phyloP scores from a whole-genome alignment of 2,329 filamentous ascomycete genomes.

The Coniosporium tulheliwenetii region DNA sequence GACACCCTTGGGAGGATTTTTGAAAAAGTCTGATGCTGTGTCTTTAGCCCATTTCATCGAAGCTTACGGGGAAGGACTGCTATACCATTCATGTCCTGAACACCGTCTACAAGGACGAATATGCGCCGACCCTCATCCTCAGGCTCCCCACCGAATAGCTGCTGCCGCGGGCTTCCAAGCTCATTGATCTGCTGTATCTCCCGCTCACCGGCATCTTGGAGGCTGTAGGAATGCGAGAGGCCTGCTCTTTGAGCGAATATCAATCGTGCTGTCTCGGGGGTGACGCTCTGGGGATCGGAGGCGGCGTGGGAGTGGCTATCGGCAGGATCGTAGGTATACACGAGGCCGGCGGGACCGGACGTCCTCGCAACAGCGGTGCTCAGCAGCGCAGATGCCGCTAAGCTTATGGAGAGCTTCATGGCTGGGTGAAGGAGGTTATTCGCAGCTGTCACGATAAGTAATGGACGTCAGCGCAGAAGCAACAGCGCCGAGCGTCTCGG shows the following conservation, averaged over 20 bases:
- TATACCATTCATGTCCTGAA: conserved; percentile 4
- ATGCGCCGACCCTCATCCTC: conserved; percentile 11
- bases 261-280: conserved; percentile 29
- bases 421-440: background rate
- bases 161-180: conserved; percentile 23
- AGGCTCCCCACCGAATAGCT: conserved; percentile 20
- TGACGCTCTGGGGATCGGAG: conserved; percentile 7
- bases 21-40: background rate
- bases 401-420: conserved; percentile 28
- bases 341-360: conserved; percentile 12
- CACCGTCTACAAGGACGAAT: conserved; percentile 25
- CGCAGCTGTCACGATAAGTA: too few relatives aligned
- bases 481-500: too few relatives aligned
- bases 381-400: conserved; percentile 23
- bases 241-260: conserved; percentile 35
- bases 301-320: conserved; percentile 6
- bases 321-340: conserved; percentile 19
- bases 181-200: conserved; percentile 30
- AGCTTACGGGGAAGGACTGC: background rate
- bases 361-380: conserved; percentile 8
- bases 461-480: too few relatives aligned
- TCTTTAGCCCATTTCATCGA: background rate
- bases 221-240: conserved; percentile 30
- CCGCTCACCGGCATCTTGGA: conserved; percentile 22
- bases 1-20: background rate